Base-by-base conservation (phyloP, 495 filamentous ascomycete species). In the Hypoxylon intermedium region DNA sequence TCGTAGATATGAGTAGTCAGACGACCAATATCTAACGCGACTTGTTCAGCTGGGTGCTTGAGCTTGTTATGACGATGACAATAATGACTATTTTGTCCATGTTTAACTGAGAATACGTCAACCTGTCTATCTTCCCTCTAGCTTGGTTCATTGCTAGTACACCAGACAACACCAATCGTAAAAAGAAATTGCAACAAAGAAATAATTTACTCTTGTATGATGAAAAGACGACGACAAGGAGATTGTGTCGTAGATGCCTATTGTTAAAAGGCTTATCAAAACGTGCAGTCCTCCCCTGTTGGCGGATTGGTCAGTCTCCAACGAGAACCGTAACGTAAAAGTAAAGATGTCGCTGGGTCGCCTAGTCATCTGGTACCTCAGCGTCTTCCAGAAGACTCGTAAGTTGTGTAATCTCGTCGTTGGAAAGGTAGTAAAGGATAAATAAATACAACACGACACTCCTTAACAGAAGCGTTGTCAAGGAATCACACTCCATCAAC, bases 361-460 rank as follows among this genome's bases (percentile, higher is more conserved):
- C 21, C 11, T 54, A 3, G 28, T 62, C 7, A 5, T 62, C 5
- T 45, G 36, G 51, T 55, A 62, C 26, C 44, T 62, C 4, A 33
- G 45, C 28, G 30, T 36, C 18, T 62, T 50, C n/a, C 21, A 55
- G 3, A 55, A 62, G 38, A 12, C 38, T 38, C 45, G 58, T 20
- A 24, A 26, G 21, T 0, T 62, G 28, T 0, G 30, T 15, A 50
- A 44, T 16, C 21, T 51, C 2, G 23, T 62, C 5, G 2, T 6
- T 9, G 36, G 51, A 15, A 40, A 26, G 20, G 31, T 4, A 18
- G 26, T 43, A 24, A 13, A 37, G n/a, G 11, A 13, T 5, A n/a
- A 34, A n/a, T 26, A 30, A 15, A 26, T 5, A 9, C 26, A n/a
- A 26, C 21, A 43, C 41, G n/a, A n/a, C n/a, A n/a, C n/a, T n/a